Conservation (phyloP, 164 flowering plant species). For the Annona cherimola region DNA sequence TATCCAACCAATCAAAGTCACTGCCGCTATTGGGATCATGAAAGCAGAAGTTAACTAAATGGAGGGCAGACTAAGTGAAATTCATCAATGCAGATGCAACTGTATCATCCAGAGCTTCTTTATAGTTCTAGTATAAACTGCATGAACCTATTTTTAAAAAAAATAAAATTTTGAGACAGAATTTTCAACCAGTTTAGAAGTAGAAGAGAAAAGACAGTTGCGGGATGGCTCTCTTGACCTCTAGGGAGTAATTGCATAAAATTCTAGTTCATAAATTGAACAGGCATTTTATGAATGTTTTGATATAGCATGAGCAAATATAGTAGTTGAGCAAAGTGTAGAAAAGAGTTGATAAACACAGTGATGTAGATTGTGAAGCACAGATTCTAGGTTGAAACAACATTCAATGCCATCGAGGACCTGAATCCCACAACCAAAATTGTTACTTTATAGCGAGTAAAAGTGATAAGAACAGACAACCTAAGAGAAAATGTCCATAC, state of each 20-base stretch:
- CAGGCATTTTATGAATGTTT: not conserved
- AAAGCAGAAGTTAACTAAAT: not conserved
- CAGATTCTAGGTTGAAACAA: not conserved
- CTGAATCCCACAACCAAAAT: not conserved
- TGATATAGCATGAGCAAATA: not conserved
- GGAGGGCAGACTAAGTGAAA: not conserved
- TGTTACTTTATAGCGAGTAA: not conserved
- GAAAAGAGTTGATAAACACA: not conserved
- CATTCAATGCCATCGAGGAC: not conserved
- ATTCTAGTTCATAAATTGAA: not conserved
- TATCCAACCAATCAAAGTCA: not conserved
- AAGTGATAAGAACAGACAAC: not conserved
- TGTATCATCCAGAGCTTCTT: not conserved
- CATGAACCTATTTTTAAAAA: not conserved
- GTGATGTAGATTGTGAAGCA: not conserved
- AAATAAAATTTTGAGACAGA: not conserved
- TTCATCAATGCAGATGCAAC: not conserved
- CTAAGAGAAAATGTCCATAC: constrained; percentile 22
- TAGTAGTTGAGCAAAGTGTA: not conserved
- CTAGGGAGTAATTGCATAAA: not conserved
- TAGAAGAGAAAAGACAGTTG: not conserved
- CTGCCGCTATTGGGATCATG: not conserved
- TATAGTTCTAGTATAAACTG: not conserved
- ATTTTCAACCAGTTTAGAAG: no score
- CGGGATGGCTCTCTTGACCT: not conserved